Evolutionary conservation across 2,329 filamentous ascomycete species (phyloP), one percentile per base, ranked within the genome.

Genomic region (Neopestalotiopsis clavispora): DNA sequence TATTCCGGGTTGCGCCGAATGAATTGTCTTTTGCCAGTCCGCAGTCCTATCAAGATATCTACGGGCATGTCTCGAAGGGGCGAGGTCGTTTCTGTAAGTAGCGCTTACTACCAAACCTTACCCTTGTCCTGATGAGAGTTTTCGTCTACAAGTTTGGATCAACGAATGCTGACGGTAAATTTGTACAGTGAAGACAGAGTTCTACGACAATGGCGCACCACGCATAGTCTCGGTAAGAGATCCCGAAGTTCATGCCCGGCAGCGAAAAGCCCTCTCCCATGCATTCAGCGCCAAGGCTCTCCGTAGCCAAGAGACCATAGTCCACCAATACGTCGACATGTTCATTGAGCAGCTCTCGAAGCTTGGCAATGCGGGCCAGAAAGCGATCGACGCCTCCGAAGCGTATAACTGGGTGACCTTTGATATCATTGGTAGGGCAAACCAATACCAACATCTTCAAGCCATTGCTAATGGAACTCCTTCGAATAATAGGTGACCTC

Each of bases 1-100:
- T 76, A 12, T 75, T 85, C 4, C 79, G 83, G 4, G 76, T 82
- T 30, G 78, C 76, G 0, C 83, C 84, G 0, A 80, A 81, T 61
- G 75, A 79, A 20, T 77, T 86, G 10, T 80, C 80, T 7, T 84
- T 84, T 65, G 78, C 76, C 20, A 80, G 77, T 3, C 57, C 78
- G 3, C 71, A 79, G 52, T 78, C 79, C 1, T 82, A 80, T 74
- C 78, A 77, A 63, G 81, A 83, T 20, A 84, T 84, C 30, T 84
- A 84, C 68, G 79, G 78, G 23, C 57, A 67, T 6, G 45, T 32
- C 20, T 34, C 59, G 14, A 62, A 62, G 20, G 59, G 59, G 7
- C 59, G 59, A 38, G 34, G n/a, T 28, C 34, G 30, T 17, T 62
- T 62, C 14, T 34, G 34, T 40, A 42, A 62, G 59, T 3, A 20